A percentile compares a stretch with the other conserved stretches of the same genome.
phyloP scores from a whole-genome alignment of 2,329 filamentous ascomycete genomes.

The Sporothrix luriei region DNA sequence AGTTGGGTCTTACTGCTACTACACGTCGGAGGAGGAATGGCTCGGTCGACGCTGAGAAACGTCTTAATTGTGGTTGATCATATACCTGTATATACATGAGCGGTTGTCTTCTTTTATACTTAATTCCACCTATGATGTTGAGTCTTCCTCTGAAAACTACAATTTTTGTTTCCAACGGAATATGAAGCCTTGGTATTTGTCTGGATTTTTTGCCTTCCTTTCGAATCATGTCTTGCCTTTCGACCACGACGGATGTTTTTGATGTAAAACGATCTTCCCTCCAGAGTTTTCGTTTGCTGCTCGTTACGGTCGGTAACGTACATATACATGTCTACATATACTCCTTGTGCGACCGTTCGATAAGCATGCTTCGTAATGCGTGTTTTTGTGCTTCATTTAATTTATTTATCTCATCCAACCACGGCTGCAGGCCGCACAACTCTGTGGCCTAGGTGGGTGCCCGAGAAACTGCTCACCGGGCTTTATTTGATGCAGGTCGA shows the following conservation, averaged over 20 bases:
- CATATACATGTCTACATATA: conserved; percentile 15
- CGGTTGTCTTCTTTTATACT: background rate
- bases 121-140: background rate
- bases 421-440: background rate
- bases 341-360: conserved; percentile 7
- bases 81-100: conserved; percentile 12
- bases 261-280: no score
- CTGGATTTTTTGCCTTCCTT: no score
- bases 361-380: background rate
- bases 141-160: background rate
- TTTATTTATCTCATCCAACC: background rate
- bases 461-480: background rate
- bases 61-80: conserved; percentile 19
- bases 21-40: background rate
- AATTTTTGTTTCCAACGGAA: background rate
- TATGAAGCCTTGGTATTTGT: no score
- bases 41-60: conserved; percentile 5
- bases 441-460: background rate
- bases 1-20: background rate
- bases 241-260: no score
- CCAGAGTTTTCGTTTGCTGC: background rate
- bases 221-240: no score
- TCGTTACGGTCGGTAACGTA: background rate
- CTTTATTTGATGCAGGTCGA: background rate
- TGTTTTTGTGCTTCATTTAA: background rate